Evolutionary conservation across 768 basidiomycete genomes (phyloP), one percentile per base, ranked within the genome.

Genomic region (Kwoniella bestiolae): DNA sequence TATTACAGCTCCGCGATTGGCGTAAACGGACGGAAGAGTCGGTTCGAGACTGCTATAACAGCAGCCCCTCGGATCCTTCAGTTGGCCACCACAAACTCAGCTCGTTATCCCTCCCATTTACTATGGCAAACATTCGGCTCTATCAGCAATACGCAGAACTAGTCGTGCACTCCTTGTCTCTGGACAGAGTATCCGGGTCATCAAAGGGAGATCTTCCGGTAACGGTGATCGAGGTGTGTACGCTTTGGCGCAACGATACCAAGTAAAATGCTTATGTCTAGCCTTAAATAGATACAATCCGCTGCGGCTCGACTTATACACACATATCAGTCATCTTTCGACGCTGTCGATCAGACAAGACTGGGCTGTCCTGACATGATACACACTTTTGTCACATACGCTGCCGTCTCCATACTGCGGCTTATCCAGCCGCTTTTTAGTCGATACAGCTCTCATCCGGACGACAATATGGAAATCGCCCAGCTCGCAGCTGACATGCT

Each of bases 301-400:
- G 52, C 63, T 16, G 68, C 75, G 5, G 63, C 58, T 23, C 59
- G 58, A 4, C 60, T 77, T 3, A 72, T 77, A 47, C 52, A 67
- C 21, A 65, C 60, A 25, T 70, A 74, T 38, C 73, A 77, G n/a
- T 28, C 49, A 4, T 61, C 61, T 26, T 50, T 68, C 18, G 69
- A 74, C 25, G 47, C 16, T 14, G 25, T 26, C 21, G 4, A 25
- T 60, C 21, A 66, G 12, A 46, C 53, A 12, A 55, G 49, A 5
- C 62, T 64, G 31, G 71, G 75, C 18, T 67, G 65, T 28, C 72
- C 72, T 16, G 75, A 77, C 32, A 70, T 74, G 34, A 58, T 68
- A 5, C 67, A 65, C 44, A 77, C 69, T n/a, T 65, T 64, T 29
- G 55, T 77, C n/a, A 77, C 73, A 28, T 77, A 74, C 49, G 75